Percentiles rank a stretch among this genome's conserved stretches.
phyloP scores from a whole-genome alignment of 768 basidiomycete species.

The Amanita thiersii region DNA sequence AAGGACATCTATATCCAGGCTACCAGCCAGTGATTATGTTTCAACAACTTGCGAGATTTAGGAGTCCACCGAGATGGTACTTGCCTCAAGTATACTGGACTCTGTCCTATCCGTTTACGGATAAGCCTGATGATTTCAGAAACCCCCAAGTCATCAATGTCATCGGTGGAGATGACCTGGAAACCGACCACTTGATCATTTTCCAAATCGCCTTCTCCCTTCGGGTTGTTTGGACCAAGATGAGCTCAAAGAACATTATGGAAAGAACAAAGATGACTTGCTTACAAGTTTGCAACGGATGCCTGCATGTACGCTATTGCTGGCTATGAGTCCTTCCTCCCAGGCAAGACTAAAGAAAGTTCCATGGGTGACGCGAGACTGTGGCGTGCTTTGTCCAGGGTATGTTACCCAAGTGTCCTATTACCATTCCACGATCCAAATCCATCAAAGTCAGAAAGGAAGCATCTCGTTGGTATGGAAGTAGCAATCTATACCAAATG shows the following conservation, averaged over 20 bases:
- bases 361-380: slow-evolving; percentile 73
- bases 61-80: slow-evolving; percentile 15
- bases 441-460: neutral
- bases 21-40: slow-evolving; percentile 19
- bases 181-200: slow-evolving; percentile 73
- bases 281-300: slow-evolving; percentile 65
- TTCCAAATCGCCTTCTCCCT: slow-evolving; percentile 57
- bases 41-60: neutral
- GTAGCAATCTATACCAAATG: slow-evolving; percentile 26
- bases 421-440: too few relatives aligned
- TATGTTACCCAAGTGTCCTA: slow-evolving; percentile 60
- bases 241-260: slow-evolving; percentile 20
- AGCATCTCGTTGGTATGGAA: slow-evolving; percentile 16
- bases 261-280: slow-evolving; percentile 19
- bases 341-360: slow-evolving; percentile 79
- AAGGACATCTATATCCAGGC: slow-evolving; percentile 78
- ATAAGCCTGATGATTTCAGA: slow-evolving; percentile 64
- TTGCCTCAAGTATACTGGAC: slow-evolving; percentile 71
- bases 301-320: slow-evolving; percentile 79
- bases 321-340: slow-evolving; percentile 69
- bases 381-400: slow-evolving; percentile 48
- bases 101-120: slow-evolving; percentile 59
- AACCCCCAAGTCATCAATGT: slow-evolving; percentile 76
- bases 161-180: slow-evolving; percentile 69
- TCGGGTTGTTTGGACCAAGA: neutral